phyloP scores from a whole-genome alignment of 148 eudicot genomes.

The Fagopyrum homotropicum region DNA sequence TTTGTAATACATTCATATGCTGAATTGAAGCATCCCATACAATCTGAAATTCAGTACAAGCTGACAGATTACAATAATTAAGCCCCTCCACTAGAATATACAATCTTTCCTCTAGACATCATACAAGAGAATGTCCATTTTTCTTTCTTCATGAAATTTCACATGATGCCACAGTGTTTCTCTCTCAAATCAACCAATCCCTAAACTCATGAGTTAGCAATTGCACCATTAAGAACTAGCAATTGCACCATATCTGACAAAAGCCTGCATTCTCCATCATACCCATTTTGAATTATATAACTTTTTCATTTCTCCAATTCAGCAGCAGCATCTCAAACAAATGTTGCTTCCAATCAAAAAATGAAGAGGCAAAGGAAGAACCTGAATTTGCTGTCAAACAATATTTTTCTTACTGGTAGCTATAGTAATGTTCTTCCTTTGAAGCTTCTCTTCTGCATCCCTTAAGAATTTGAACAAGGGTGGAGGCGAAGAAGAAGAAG shows the following conservation, averaged over 20 bases:
- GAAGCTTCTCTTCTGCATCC: conserved; percentile 69
- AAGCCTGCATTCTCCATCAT: background rate
- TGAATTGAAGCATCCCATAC: background rate
- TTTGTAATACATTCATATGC: background rate
- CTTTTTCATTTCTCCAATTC: background rate
- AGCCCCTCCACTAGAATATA: conserved; percentile 5
- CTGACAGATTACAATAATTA: conserved; percentile 4
- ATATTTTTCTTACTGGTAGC: background rate
- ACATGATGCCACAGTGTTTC: conserved; percentile 8
- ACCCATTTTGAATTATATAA: conserved; percentile 4
- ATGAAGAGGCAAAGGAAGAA: background rate
- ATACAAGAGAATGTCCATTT: conserved; percentile 10
- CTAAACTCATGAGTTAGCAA: background rate
- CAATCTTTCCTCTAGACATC: conserved; percentile 4
- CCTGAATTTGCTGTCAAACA: conserved; percentile 2
- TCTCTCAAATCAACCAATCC: background rate
- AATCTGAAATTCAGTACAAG: conserved; percentile 4
- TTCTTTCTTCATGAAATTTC: background rate
- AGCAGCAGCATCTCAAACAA: background rate
- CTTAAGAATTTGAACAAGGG: conserved; percentile 65
- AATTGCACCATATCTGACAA: background rate
- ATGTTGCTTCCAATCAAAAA: background rate
- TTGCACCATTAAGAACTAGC: background rate
- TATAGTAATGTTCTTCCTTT: conserved; percentile 14
- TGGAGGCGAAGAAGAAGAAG: conserved; percentile 52